A percentile compares a stretch with the other conserved stretches of the same genome.
These are phyloP conservation scores for Camellia granthamiana DNA, from an alignment of 148 eudicot genomes.

Conservation along the genomic window DNA sequence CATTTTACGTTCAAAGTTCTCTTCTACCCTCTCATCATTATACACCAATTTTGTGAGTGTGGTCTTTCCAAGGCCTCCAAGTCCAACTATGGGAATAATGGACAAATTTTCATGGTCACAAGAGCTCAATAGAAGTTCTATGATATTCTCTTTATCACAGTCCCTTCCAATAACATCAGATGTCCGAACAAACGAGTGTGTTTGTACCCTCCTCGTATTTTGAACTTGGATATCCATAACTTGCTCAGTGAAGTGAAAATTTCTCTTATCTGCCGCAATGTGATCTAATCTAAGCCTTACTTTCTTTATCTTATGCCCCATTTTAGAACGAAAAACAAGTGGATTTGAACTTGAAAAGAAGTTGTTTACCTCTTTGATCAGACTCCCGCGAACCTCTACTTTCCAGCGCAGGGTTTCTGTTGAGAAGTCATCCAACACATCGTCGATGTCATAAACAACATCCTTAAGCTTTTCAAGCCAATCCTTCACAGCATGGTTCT, in stretches of 20 bases:
- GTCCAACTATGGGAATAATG: neutral
- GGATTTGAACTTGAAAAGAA: conserved; percentile 11
- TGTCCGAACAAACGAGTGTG: conserved; percentile 14
- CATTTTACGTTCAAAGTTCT: neutral
- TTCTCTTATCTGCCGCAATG: conserved; percentile 10
- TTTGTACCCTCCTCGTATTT: conserved; percentile 9
- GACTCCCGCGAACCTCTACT: neutral
- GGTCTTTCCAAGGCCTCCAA: conserved; percentile 34
- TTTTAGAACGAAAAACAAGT: neutral
- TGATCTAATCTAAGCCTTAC: conserved; percentile 9
- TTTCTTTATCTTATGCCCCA: conserved; percentile 10
- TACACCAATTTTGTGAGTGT: conserved; percentile 29
- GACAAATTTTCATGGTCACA: neutral
- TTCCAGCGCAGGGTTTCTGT: conserved; percentile 16
- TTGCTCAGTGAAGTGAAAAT: conserved; percentile 8
- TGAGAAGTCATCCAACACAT: conserved; percentile 25
- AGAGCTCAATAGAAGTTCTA: conserved; percentile 10
- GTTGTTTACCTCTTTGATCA: conserved; percentile 9
- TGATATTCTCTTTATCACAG: neutral
- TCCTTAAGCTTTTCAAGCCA: conserved; percentile 19
- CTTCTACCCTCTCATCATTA: neutral
- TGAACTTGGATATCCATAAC: neutral
- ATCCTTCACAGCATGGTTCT: neutral
- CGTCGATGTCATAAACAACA: conserved; percentile 27
- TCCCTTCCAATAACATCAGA: conserved; percentile 22